Conservation (phyloP, 495 filamentous ascomycete genomes). For the Penicillium arizonense region DNA sequence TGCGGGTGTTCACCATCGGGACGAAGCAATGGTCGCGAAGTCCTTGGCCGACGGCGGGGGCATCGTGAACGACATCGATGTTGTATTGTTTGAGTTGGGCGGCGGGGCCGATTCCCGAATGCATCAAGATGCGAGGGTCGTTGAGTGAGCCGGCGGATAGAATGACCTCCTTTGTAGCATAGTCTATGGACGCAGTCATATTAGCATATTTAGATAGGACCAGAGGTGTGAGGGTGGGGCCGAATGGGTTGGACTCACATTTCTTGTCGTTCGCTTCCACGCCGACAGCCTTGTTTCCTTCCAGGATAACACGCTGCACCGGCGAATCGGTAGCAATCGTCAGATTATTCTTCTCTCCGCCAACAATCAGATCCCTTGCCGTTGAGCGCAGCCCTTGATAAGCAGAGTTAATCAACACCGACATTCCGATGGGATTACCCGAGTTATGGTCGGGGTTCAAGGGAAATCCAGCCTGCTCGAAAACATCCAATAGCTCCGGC, state of each 20-base stretch:
- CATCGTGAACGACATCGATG: conserved; percentile 24
- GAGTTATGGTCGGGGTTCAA: conserved; percentile 53
- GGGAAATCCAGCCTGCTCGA: conserved; percentile 40
- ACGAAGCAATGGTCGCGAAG: conserved; percentile 28
- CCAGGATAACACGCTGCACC: conserved; percentile 48
- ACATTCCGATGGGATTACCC: conserved; percentile 56
- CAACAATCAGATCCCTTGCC: conserved; percentile 41
- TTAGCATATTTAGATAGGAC: not conserved
- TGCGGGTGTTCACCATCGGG: conserved; percentile 19
- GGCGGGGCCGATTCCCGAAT: conserved; percentile 39
- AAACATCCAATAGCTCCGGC: conserved; percentile 33
- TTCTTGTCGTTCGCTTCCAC: conserved; percentile 37
- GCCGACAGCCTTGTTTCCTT: conserved; percentile 47
- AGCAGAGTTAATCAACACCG: conserved; percentile 42
- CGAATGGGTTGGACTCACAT: conserved; percentile 12
- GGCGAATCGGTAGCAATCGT: conserved; percentile 43
- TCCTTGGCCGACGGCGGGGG: conserved; percentile 29
- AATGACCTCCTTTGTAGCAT: conserved; percentile 41
- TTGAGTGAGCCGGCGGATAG: conserved; percentile 45
- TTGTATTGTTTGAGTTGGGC: conserved; percentile 17
- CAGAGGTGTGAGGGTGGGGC: too few relatives aligned
- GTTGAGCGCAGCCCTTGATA: conserved; percentile 48
- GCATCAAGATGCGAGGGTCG: conserved; percentile 47
- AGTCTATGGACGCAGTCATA: not conserved
- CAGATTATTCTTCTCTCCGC: conserved; percentile 40